phyloP scores from a whole-genome alignment of 2,329 filamentous ascomycete genomes.

The Coniella lustricola region DNA sequence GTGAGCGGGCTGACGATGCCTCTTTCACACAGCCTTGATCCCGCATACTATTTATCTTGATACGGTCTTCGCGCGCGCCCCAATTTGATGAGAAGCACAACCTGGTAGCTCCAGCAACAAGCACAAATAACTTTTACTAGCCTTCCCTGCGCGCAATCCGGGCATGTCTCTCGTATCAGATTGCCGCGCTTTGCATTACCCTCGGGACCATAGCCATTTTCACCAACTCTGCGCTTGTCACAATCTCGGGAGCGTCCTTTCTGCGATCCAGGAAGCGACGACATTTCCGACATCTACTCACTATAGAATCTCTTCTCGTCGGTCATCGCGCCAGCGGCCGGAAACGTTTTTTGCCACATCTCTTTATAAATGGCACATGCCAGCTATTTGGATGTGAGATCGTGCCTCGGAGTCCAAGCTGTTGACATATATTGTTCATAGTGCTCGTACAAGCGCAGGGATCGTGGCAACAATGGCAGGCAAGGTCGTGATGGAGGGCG shows the following conservation, averaged over 20 bases:
- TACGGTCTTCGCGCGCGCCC: slow-evolving; percentile 55
- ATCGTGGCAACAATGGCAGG: slow-evolving; percentile 72
- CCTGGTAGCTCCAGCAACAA: slow-evolving; percentile 21
- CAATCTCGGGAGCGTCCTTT: slow-evolving; percentile 71
- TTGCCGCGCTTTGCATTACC: slow-evolving; percentile 60
- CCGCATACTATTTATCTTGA: slow-evolving; percentile 59
- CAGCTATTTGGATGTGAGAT: no score
- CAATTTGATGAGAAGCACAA: slow-evolving; percentile 52
- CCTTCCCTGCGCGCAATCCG: slow-evolving; percentile 64
- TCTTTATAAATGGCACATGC: slow-evolving; percentile 28
- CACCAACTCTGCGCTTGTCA: slow-evolving; percentile 71
- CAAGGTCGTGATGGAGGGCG: slow-evolving; percentile 41
- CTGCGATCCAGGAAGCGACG: slow-evolving; percentile 46
- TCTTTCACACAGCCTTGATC: slow-evolving; percentile 44
- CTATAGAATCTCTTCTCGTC: slow-evolving; percentile 45
- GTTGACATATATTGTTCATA: not conserved
- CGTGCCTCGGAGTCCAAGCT: no score
- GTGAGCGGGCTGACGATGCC: not conserved
- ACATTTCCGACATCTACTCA: slow-evolving; percentile 67
- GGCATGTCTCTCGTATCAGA: slow-evolving; percentile 65
- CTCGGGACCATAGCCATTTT: slow-evolving; percentile 75
- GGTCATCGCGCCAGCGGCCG: slow-evolving; percentile 62
- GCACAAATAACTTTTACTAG: slow-evolving; percentile 41
- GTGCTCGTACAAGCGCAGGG: slow-evolving; percentile 59
- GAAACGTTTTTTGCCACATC: slow-evolving; percentile 65